Evolutionary conservation across 805 yeast species (phyloP), one percentile per base, ranked within the genome.

Genomic region (Scheffersomyces coipomensis): DNA sequence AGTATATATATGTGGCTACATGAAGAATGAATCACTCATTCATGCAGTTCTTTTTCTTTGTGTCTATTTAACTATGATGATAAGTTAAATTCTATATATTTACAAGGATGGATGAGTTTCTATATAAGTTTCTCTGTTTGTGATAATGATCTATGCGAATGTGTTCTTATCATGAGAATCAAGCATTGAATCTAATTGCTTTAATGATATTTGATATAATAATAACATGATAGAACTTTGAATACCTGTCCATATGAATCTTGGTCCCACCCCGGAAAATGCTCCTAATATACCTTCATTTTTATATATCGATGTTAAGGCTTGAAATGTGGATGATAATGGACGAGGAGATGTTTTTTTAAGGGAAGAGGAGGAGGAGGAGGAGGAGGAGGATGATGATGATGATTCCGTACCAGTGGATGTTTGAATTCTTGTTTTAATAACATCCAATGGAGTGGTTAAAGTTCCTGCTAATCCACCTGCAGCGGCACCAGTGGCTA

Each of bases 191-290:
- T 73, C 78, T 36, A 84, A 62, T 22, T 71, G 63, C 49, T 79
- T 79, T 52, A 91, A 66, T 3, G 91, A 73, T 31, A 80, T 68
- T 60, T 93, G 99, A 62, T 93, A 93, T 29, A 90, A 68, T 47
- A 91, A 68, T 39, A 93, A 72, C 98, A 93, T 91, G 34, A 93
- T 84, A 48, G 96, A 86, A 60, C 96, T 87, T 61, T 93, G 99
- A 15, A 90, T 70, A 46, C 95, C 86, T 0, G 98, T 91, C 99
- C 99, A 93, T 4, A 93, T 84, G 48, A 89, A 82, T 46, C 99
- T 74, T 1, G 99, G 99, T 0, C 97, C 97, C 5, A 93, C 96
- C 1, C 99, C 99, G 23, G 90, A 79, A 62, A 93, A 91, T 29
- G 88, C 69, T 0, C 96, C 96, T 1, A 75, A 43, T 0, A 83